A percentile compares a stretch with the other conserved stretches of the same genome.
Evolutionary conservation across 441 rosid species (phyloP).

Genomic region (Melianthus villosus): DNA sequence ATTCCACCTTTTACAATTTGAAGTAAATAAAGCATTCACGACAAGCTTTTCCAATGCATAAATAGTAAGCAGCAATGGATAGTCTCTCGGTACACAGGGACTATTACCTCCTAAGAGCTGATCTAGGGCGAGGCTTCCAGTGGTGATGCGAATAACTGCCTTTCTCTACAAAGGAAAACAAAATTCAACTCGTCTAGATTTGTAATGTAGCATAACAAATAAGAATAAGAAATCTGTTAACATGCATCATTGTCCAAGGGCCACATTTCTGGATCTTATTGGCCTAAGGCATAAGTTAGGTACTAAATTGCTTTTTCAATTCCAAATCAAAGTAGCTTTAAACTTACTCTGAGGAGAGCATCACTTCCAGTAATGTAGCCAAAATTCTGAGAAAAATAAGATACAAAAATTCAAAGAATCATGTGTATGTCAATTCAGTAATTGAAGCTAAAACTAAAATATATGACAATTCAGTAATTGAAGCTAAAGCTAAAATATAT

Average conservation of each 20-base stretch:
- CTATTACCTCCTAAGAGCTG: slow-evolving; percentile 62
- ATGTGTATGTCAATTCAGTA: too few species aligned
- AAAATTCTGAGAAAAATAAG: slow-evolving; percentile 31
- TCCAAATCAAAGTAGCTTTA: neutral
- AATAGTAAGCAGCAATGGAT: too few species aligned
- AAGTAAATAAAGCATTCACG: neutral
- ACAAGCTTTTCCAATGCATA: neutral
- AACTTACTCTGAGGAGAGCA: slow-evolving; percentile 65
- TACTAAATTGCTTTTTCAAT: neutral
- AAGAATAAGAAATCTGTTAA: too few species aligned
- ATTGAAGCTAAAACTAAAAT: too few species aligned
- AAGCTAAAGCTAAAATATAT: neutral
- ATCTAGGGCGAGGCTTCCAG: slow-evolving; percentile 84
- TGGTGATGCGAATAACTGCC: slow-evolving; percentile 57
- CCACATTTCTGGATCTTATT: too few species aligned
- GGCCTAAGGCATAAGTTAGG: neutral
- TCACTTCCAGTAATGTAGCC: slow-evolving; percentile 75
- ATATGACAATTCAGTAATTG: too few species aligned
- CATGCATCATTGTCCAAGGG: too few species aligned
- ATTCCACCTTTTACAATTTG: slow-evolving; percentile 45
- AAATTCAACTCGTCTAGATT: too few species aligned
- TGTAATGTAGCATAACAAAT: too few species aligned
- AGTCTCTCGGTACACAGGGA: too few species aligned
- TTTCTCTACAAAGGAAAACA: slow-evolving; percentile 35
- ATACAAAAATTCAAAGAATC: too few species aligned